Evolutionary conservation across 495 filamentous ascomycete genomes (phyloP), one percentile per base, ranked within the genome.

Genomic region (Podospora conica): DNA sequence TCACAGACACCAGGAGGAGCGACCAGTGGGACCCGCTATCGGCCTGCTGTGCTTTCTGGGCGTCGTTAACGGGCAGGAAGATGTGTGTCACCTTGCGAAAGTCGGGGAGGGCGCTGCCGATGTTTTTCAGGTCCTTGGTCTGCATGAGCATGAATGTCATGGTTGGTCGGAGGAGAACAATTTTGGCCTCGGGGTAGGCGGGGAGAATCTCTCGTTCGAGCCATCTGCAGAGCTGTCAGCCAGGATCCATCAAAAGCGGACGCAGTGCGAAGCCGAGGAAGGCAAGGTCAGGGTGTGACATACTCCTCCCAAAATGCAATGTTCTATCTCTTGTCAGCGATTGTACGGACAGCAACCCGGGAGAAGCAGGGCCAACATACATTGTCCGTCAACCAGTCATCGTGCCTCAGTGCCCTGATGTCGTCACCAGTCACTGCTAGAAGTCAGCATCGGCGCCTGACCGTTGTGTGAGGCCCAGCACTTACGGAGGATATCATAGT

Each of bases 291-390:
- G 62, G 33, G 27, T 22, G n/a, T 23, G 59, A 81, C 86, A 77
- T 87, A 97, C 87, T 97, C 95, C 84, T 97, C 91, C 93, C 95
- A 98, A 75, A 98, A 98, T 60, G 92, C 90, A 58, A 98, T 98
- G 67, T 85, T 88, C 89, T 92, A 60, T 63, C 24, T 59, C 12
- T 55, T n/a, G 65, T 69, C 33, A 69, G 67, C 60, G 28, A 11
- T 53, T 28, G n/a, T 57, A n/a, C n/a, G n/a, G n/a, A n/a, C n/a
- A 54, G 21, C 6, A n/a, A 58, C 28, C 53, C 28, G 63, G 58
- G 27, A 74, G 67, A 71, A 63, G 54, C 65, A 28, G 55, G 40
- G 23, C 18, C 15, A 65, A 77, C 88, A 64, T 85, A 96, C 93
- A 80, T 96, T 97, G 76, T 98, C 95, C n/a, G 94, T 98, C 58